Evolutionary conservation across 352 stramenopile genomes (phyloP), one percentile per base, ranked within the genome.

Genomic region (Phytophthora idaei): DNA sequence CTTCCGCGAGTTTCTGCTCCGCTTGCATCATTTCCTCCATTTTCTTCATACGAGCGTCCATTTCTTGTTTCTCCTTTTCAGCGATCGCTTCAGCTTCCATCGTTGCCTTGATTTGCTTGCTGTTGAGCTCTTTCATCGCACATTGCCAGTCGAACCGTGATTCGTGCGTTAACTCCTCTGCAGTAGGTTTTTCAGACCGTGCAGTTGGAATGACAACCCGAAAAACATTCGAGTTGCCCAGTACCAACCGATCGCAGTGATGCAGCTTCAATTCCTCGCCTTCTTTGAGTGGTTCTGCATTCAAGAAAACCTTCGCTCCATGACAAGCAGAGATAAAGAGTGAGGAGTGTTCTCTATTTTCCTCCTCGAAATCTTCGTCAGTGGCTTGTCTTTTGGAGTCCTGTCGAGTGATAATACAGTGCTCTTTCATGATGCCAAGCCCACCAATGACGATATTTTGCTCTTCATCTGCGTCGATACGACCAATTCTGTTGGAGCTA

Each of bases 91-190:
- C 81, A 10, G 85, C 66, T 29, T 90, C 83, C 9, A 88, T 57
- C 8, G 82, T 85, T 0, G 69, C 73, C 61, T 85, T 78, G 34
- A 93, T 76, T 53, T 96, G 84, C 17, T 73, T 81, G 44, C 74
- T 83, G 61, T 96, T 95, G 1, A 96, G 69, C 63, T 97, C 90
- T 53, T 89, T 88, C 75, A 92, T 89, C 1, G 85, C 84, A 29
- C 87, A 74, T 44, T 93, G 85, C 83, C 86, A 93, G 54, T 93
- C 83, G 36, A 83, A 89, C 8, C 71, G 73, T 1, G 76, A 89
- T 51, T 92, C 81, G 34, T 65, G 72, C 2, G 72, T 57, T 10
- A 85, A 41, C 9, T 83, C 73, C 11, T 81, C 79, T 1, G 44
- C 4, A 15, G 32, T 78, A 1, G 44, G 29, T n/a, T 64, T 70